Percentiles rank a stretch among this genome's conserved stretches.
Conservation (phyloP, 768 basidiomycete genomes). For the Hebeloma cylindrosporum region DNA sequence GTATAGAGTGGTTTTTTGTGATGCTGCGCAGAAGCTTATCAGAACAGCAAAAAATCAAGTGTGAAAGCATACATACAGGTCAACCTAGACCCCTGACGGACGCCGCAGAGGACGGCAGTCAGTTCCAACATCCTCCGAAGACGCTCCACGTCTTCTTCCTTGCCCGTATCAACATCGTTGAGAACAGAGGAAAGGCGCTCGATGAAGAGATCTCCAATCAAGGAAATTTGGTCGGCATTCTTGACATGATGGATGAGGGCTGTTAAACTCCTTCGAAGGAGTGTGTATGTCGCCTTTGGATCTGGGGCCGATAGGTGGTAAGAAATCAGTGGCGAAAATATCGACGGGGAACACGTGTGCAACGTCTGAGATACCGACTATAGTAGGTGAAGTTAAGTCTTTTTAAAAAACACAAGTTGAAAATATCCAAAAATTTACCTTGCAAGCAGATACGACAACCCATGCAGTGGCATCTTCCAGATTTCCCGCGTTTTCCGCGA, state of each 20-base stretch:
- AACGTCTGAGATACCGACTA: slow-evolving; percentile 83
- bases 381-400: slow-evolving; percentile 7
- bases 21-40: slow-evolving; percentile 23
- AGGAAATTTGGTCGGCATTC: slow-evolving; percentile 59
- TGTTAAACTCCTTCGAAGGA: slow-evolving; percentile 73
- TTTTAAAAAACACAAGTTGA: slow-evolving; percentile 2
- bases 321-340: slow-evolving; percentile 58
- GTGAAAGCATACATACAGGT: slow-evolving; percentile 38
- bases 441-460: slow-evolving; percentile 77
- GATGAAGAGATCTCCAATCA: slow-evolving; percentile 55
- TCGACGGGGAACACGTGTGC: slow-evolving; percentile 69
- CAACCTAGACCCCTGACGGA: slow-evolving; percentile 71
- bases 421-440: slow-evolving; percentile 45
- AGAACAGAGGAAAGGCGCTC: slow-evolving; percentile 32
- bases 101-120: slow-evolving; percentile 53
- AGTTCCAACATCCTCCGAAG: slow-evolving; percentile 57
- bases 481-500: slow-evolving; percentile 50
- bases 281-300: slow-evolving; percentile 45
- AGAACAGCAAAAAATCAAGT: slow-evolving; percentile 3
- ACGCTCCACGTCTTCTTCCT: slow-evolving; percentile 34
- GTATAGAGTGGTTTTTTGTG: slow-evolving; percentile 36
- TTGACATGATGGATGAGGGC: slow-evolving; percentile 84
- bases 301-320: slow-evolving; percentile 47
- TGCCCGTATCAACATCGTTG: slow-evolving; percentile 15
- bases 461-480: slow-evolving; percentile 70